Conservation (phyloP, 2,329 filamentous ascomycete species). For the Niveomyces coronatus region DNA sequence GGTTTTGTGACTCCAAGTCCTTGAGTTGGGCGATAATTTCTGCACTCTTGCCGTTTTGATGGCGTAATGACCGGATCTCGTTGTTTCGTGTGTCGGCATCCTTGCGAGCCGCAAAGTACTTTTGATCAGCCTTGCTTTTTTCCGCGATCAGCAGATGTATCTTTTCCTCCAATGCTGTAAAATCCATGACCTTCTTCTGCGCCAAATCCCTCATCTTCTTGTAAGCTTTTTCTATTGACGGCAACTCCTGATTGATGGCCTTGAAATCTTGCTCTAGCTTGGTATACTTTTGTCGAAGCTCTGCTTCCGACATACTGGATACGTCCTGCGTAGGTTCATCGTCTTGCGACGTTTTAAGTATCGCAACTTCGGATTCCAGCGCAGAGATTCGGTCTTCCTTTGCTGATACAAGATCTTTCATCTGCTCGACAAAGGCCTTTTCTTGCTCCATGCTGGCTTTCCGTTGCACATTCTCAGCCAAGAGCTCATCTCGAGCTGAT, state of each 20-base stretch:
- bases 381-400: slow-evolving; percentile 72
- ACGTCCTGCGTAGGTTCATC: slow-evolving; percentile 33
- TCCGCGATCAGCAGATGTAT: slow-evolving; percentile 66
- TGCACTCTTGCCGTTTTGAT: slow-evolving; percentile 80
- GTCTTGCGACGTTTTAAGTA: slow-evolving; percentile 46
- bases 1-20: slow-evolving; percentile 71
- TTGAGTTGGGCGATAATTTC: slow-evolving; percentile 92
- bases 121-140: slow-evolving; percentile 94
- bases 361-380: slow-evolving; percentile 71
- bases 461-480: slow-evolving; percentile 70
- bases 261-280: slow-evolving; percentile 71
- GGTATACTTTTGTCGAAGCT: slow-evolving; percentile 62
- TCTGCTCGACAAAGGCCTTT: slow-evolving; percentile 55
- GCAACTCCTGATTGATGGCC: slow-evolving; percentile 77
- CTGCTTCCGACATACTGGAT: slow-evolving; percentile 54
- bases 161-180: slow-evolving; percentile 66
- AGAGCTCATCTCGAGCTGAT: slow-evolving; percentile 71
- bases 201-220: slow-evolving; percentile 79
- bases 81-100: slow-evolving; percentile 76
- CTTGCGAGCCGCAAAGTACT: slow-evolving; percentile 94
- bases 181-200: slow-evolving; percentile 76
- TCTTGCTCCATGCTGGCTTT: slow-evolving; percentile 74
- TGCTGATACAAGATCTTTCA: slow-evolving; percentile 70
- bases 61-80: slow-evolving; percentile 68
- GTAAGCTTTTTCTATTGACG: slow-evolving; percentile 82